phyloP scores from a whole-genome alignment of 352 stramenopile species.

The Phytophthora pisi region DNA sequence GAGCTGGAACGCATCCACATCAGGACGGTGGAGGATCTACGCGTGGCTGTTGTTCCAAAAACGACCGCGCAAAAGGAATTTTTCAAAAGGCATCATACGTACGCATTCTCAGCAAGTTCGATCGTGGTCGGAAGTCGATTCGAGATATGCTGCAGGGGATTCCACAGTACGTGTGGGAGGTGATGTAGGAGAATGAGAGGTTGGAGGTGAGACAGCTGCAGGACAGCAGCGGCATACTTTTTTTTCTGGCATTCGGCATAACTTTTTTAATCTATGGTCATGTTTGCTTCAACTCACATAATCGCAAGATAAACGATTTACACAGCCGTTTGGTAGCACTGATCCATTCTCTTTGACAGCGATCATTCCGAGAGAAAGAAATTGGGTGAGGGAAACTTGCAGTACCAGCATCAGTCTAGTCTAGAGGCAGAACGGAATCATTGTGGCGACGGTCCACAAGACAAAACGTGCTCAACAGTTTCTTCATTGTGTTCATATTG shows the following conservation, averaged over 20 bases:
- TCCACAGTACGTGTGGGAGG: conserved; percentile 10
- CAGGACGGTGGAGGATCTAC: conserved; percentile 6
- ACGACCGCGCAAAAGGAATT: not conserved
- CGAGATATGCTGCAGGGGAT: conserved; percentile 7
- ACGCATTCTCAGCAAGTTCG: not conserved
- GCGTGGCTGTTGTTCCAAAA: not conserved
- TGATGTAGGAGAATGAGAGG: not conserved
- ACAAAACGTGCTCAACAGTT: not conserved
- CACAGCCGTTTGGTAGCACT: too few relatives aligned
- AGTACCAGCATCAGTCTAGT: too few relatives aligned
- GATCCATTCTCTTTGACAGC: too few relatives aligned
- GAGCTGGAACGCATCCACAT: not conserved
- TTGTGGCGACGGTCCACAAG: too few relatives aligned
- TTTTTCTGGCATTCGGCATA: too few relatives aligned
- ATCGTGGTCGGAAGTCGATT: not conserved
- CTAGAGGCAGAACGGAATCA: too few relatives aligned
- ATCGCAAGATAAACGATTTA: too few relatives aligned
- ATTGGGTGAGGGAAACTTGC: too few relatives aligned
- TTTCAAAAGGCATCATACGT: not conserved
- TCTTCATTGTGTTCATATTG: conserved; percentile 41
- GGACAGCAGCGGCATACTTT: too few relatives aligned
- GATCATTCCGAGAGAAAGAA: too few relatives aligned
- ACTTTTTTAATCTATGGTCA: too few relatives aligned
- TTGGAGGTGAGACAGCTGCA: too few relatives aligned
- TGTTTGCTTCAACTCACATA: not conserved